phyloP scores from a whole-genome alignment of 495 filamentous ascomycete genomes.

The Penicillium canescens region DNA sequence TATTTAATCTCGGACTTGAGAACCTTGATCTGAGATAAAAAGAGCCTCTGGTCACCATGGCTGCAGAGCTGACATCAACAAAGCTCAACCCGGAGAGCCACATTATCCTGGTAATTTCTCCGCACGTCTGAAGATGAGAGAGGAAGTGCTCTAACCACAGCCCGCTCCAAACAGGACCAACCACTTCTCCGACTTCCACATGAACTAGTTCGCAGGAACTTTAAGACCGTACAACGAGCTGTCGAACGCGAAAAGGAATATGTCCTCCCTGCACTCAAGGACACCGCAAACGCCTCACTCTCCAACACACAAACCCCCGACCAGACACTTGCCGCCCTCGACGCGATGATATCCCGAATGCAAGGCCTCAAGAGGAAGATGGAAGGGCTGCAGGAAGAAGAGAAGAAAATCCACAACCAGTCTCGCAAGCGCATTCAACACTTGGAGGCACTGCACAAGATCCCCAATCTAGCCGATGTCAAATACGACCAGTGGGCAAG shows the following conservation, averaged over 20 bases:
- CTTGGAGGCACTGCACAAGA: slow-evolving; percentile 72
- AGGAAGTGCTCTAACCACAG: slow-evolving; percentile 13
- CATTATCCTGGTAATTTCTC: slow-evolving; percentile 60
- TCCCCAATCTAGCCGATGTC: slow-evolving; percentile 83
- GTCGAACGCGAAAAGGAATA: slow-evolving; percentile 77
- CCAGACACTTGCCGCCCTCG: slow-evolving; percentile 73
- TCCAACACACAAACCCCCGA: slow-evolving; percentile 58
- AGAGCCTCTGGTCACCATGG: slow-evolving; percentile 28
- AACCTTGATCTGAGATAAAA: neutral
- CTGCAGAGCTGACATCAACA: slow-evolving; percentile 56
- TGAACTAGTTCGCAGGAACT: slow-evolving; percentile 89
- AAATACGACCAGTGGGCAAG: slow-evolving; percentile 92
- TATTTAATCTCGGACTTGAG: neutral
- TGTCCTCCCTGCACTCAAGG: slow-evolving; percentile 68
- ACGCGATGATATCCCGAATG: slow-evolving; percentile 81
- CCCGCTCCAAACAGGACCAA: slow-evolving; percentile 69
- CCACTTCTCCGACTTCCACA: slow-evolving; percentile 88
- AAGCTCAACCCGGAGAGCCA: slow-evolving; percentile 76
- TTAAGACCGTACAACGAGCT: slow-evolving; percentile 80
- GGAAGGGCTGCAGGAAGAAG: slow-evolving; percentile 72
- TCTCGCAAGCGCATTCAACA: slow-evolving; percentile 76
- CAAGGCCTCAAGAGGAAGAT: slow-evolving; percentile 87
- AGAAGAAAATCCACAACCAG: slow-evolving; percentile 69
- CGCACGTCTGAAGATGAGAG: slow-evolving; percentile 5
- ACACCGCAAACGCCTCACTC: slow-evolving; percentile 66